Evolutionary conservation across 257 asterid genomes (phyloP), one percentile per base, ranked within the genome.

Genomic region (Pogostemon cablin): DNA sequence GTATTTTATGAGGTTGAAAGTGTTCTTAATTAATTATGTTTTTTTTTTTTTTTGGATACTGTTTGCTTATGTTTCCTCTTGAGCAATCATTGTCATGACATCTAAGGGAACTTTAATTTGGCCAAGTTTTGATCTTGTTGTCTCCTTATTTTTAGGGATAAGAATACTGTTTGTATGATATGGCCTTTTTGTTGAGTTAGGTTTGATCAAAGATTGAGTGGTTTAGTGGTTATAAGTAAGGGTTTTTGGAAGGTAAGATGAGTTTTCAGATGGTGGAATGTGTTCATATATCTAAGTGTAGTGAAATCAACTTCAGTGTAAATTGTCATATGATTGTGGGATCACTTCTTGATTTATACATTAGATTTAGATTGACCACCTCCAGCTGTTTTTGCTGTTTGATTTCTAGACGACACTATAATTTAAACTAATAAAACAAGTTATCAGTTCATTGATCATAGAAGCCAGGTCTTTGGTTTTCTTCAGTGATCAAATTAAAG

Each of bases 1-100:
- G 74, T 67, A 69, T 67, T 77, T 78, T 72, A 63, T 78, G 80
- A 74, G 78, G 74, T 76, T 74, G 79, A 66, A 71, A 72, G 67
- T 67, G 69, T 82, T 80, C 68, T 77, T 47, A 60, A 72, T 77
- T 71, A 78, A 77, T 78, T 68, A 68, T 79, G 79, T 65, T 78
- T 81, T 62, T 81, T 81, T 10, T 52, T 53, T 75, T 78, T 71
- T 68, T 54, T 25, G 32, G 32, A 0, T 25, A 74, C 81, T 78
- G 78, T 77, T 75, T 78, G 67, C 78, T 34, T 66, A 75, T 72
- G 78, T 74, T 72, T 68, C 74, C 85, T 77, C 79, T 49, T 46
- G 78, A 79, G 75, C 83, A 72, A 77, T 80, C 82, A 77, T 79
- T 85, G 75, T 83, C 88, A 66, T 69, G 57, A 57, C 72, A 75